Conservation (phyloP, 106 monocot genomes). For the Allium cepa region DNA sequence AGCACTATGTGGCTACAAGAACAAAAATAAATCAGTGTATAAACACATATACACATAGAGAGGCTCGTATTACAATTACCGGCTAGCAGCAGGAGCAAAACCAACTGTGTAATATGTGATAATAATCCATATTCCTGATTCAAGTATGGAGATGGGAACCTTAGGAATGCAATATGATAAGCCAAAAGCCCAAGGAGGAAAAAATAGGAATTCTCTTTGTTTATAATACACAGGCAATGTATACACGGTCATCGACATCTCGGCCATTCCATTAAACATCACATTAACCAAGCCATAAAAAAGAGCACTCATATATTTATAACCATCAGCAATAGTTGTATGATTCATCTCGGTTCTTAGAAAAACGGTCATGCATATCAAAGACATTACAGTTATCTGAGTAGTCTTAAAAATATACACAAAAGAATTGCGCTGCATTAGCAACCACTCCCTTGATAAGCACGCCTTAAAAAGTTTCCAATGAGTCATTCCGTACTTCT, state of each 20-base stretch:
- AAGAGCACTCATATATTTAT: constrained; percentile 28
- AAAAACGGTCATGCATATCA: constrained; percentile 30
- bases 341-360: constrained; percentile 30
- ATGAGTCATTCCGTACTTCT: constrained; percentile 24
- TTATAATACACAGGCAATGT: constrained; percentile 43
- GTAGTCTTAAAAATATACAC: constrained; percentile 24
- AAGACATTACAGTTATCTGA: constrained; percentile 19
- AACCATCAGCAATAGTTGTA: constrained; percentile 23
- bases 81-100: constrained; percentile 14
- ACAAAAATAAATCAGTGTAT: background rate
- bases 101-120: constrained; percentile 42
- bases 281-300: constrained; percentile 23
- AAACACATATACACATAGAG: background rate
- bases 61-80: background rate
- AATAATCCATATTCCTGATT: constrained; percentile 33
- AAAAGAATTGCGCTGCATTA: constrained; percentile 34
- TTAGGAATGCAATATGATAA: constrained; percentile 17
- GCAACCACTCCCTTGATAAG: constrained; percentile 25
- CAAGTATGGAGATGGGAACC: constrained; percentile 33
- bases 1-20: background rate
- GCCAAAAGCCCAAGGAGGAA: constrained; percentile 18
- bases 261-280: constrained; percentile 47
- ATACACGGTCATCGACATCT: constrained; percentile 31
- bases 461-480: constrained; percentile 27
- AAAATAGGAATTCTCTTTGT: constrained; percentile 28